Evolutionary conservation across 176 grass and related monocot species (phyloP), one percentile per base, ranked within the genome.

Genomic region (Triticum turgidum): DNA sequence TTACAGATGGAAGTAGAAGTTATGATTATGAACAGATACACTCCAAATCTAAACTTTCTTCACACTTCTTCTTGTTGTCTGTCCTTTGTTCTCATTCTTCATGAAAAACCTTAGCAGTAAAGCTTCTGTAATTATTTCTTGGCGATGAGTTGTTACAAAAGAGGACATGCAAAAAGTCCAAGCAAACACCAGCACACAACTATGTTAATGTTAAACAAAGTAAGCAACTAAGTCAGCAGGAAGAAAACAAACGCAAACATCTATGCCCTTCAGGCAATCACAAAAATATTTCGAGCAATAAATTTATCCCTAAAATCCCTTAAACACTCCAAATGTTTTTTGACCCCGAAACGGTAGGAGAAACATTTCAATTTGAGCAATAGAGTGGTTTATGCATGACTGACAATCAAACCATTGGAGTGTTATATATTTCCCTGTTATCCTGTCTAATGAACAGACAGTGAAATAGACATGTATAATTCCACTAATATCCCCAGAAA

Each of bases 1-100:
- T 30, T 61, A 61, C 11, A 35, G 1, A 42, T 47, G 58, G 24
- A 69, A 5, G 11, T 38, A 24, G 1, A 14, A 75, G 45, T 18
- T 35, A 24, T 47, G 10, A 45, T 61, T 84, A 67, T 83, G 29
- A 87, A 54, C 1, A 79, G 14, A 80, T 44, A 62, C 12, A 44
- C 25, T 34, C 9, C 24, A 34, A 13, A 72, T 22, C 8, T 25
- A 44, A 67, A 44, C 51, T 56, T 72, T 9, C 1, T 72, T 33
- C n/a, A 49, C 11, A 52, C n/a, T 65, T 51, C 0, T 56, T 20
- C 5, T 20, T 2, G 15, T 20, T 18, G 51, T 54, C 51, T 17
- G 5, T 18, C 0, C 5, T 54, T 17, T 18, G 51, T 0, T 18
- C 51, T 18, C 51, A 0, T 74, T 79, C 6, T 65, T 71, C 11